phyloP scores from a whole-genome alignment of 805 yeast genomes.

The Hanseniaspora pseudoguilliermondii region DNA sequence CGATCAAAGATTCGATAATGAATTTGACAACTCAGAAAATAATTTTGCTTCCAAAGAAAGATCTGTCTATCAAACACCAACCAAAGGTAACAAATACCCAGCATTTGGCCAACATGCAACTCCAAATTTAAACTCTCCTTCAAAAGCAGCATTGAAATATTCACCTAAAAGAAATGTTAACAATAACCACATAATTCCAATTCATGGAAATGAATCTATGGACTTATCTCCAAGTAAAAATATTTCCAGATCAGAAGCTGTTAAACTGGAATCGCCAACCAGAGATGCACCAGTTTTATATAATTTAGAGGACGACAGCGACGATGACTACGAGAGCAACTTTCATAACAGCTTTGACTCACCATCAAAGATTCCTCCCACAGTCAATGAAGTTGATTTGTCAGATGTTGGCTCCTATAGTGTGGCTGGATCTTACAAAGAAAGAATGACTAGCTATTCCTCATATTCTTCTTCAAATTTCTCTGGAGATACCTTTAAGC shows the following conservation, averaged over 20 bases:
- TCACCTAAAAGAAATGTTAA: slow-evolving; percentile 30
- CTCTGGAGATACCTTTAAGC: slow-evolving; percentile 26
- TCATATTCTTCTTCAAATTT: slow-evolving; percentile 21
- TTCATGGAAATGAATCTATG: slow-evolving; percentile 11
- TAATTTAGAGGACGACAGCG: slow-evolving; percentile 31
- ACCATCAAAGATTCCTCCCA: slow-evolving; percentile 13
- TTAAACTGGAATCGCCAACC: slow-evolving; percentile 60
- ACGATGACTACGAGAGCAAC: slow-evolving; percentile 24
- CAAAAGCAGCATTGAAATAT: slow-evolving; percentile 29
- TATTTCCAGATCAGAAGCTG: slow-evolving; percentile 55
- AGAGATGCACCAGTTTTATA: slow-evolving; percentile 42
- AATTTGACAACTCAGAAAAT: background rate
- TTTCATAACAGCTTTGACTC: slow-evolving; percentile 19
- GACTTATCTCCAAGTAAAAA: slow-evolving; percentile 20
- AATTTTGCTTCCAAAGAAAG: slow-evolving; percentile 7
- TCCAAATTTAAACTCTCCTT: slow-evolving; percentile 27
- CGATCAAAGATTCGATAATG: slow-evolving; percentile 11
- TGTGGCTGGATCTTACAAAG: slow-evolving; percentile 16
- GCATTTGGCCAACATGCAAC: background rate
- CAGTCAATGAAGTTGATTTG: slow-evolving; percentile 11
- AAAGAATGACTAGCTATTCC: slow-evolving; percentile 17
- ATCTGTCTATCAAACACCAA: slow-evolving; percentile 11
- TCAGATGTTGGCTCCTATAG: slow-evolving; percentile 15
- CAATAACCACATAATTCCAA: slow-evolving; percentile 24
- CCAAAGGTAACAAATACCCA: slow-evolving; percentile 2